Evolutionary conservation across 1,139 yeast genomes (phyloP), one percentile per base, ranked within the genome.

Genomic region (Suhomyces taliae): DNA sequence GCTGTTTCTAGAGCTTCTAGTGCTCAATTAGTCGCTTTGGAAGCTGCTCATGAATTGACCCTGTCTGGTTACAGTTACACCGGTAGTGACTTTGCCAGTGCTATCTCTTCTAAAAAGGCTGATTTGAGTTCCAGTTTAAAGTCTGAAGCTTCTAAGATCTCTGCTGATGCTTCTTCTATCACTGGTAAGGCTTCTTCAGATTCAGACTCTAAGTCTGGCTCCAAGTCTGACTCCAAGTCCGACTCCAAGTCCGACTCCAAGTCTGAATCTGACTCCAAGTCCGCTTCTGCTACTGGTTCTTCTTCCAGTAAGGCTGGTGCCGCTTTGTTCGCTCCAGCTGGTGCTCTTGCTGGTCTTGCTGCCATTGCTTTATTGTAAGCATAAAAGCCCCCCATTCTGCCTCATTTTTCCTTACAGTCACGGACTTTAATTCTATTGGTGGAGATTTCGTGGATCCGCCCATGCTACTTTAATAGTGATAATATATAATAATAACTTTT

Each of bases 301-400:
- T 41, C 49, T 10, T 44, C 45, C 12, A 38, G 48, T 15, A 45
- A 41, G 35, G 54, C 43, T 31, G 53, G 37, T 6, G 56, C 45
- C 27, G 45, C 29, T 29, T 44, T 34, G 27, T 39, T 41, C 26
- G 54, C 55, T n/a, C 60, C 61, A 6, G 44, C 48, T 8, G 56
- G 58, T 44, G 59, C 59, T 11, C 37, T 58, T 38, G 26, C 56
- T 31, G 59, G 59, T 40, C 55, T 52, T 31, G 32, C 51, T 14
- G 59, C 54, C 10, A 49, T 53, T 33, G 60, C 57, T 10, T 49
- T 57, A 34, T 46, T 57, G 44, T 57, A 49, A 45, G 34, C 10
- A 7, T 11, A 29, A 29, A 12, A 19, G 24, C 24, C 24, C 24
- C 24, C 24, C 24, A 19, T 19, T 19, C 24, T 19, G 2, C 24